Evolutionary conservation across 768 basidiomycete species (phyloP).

Genomic region (Suillus weaverae): DNA sequence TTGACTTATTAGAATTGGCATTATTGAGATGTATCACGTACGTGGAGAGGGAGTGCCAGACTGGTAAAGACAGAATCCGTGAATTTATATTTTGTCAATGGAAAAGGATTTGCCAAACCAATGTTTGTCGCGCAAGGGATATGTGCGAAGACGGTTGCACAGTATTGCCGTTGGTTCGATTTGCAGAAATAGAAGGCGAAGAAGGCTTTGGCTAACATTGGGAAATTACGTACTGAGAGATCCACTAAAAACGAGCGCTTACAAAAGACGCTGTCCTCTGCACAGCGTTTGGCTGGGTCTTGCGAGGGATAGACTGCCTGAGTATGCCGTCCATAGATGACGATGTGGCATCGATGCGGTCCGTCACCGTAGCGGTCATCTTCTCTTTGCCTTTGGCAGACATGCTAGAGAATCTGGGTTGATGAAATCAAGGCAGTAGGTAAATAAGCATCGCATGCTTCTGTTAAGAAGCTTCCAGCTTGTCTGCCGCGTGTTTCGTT

Average conservation of each 20-base stretch:
- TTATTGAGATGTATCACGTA: not conserved
- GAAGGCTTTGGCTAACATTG: not conserved
- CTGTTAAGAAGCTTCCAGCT: conserved; percentile 1
- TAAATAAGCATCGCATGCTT: conserved; percentile 1
- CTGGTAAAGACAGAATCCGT: not conserved
- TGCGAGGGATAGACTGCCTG: not conserved
- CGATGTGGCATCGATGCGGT: not conserved
- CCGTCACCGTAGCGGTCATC: not conserved
- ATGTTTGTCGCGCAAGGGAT: conserved; percentile 12
- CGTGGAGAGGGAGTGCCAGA: not conserved
- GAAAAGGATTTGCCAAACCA: conserved; percentile 17
- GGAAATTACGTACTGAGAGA: not conserved
- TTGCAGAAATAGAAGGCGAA: conserved; percentile 17
- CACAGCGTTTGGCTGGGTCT: not conserved
- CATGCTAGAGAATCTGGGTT: conserved; percentile 2
- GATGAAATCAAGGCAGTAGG: not conserved
- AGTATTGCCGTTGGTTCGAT: not conserved
- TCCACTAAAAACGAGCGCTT: not conserved
- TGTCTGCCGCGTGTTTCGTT: conserved; percentile 1
- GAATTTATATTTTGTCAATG: conserved; percentile 1
- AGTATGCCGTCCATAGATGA: not conserved
- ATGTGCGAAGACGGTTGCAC: conserved; percentile 5
- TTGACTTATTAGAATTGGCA: not conserved
- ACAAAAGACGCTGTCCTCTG: conserved; percentile 1
- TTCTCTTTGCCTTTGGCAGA: conserved; percentile 8